Percentiles rank a stretch among this genome's conserved stretches.
phyloP scores from a whole-genome alignment of 2,329 filamentous ascomycete species.

The Ciborinia camelliae region DNA sequence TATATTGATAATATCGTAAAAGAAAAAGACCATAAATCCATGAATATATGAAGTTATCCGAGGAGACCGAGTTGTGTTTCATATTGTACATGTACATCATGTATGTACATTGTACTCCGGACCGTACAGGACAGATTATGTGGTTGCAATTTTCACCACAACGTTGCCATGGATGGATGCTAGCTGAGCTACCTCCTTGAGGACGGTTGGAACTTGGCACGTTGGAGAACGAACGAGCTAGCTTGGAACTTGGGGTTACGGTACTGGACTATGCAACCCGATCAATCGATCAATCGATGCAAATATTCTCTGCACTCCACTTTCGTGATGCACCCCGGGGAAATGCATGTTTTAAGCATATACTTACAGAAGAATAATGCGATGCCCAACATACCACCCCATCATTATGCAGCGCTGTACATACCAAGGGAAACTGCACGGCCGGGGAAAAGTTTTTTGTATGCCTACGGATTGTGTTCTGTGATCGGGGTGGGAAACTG shows the following conservation, averaged over 20 bases:
- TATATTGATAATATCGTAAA: too few relatives aligned
- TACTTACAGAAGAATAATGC: background rate
- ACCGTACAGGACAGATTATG: too few relatives aligned
- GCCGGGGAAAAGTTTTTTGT: background rate
- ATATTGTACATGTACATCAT: too few relatives aligned
- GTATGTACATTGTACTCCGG: too few relatives aligned
- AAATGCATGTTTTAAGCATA: constrained; percentile 11
- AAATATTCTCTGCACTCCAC: background rate
- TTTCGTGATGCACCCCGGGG: constrained; percentile 10
- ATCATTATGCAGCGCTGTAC: background rate
- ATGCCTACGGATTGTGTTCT: background rate
- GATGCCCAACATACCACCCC: background rate
- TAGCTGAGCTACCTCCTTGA: background rate
- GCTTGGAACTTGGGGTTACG: too few relatives aligned
- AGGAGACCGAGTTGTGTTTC: background rate
- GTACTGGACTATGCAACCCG: background rate
- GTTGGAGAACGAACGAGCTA: too few relatives aligned
- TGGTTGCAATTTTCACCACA: background rate
- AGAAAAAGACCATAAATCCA: too few relatives aligned
- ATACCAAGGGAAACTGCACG: too few relatives aligned
- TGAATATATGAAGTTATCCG: background rate
- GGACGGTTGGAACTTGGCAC: too few relatives aligned
- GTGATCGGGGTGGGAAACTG: too few relatives aligned
- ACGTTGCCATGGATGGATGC: background rate
- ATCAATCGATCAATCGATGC: background rate